These are phyloP conservation scores for Aspergillus vadensis DNA, from an alignment of 2,329 filamentous ascomycete species.

Conservation along the genomic window DNA sequence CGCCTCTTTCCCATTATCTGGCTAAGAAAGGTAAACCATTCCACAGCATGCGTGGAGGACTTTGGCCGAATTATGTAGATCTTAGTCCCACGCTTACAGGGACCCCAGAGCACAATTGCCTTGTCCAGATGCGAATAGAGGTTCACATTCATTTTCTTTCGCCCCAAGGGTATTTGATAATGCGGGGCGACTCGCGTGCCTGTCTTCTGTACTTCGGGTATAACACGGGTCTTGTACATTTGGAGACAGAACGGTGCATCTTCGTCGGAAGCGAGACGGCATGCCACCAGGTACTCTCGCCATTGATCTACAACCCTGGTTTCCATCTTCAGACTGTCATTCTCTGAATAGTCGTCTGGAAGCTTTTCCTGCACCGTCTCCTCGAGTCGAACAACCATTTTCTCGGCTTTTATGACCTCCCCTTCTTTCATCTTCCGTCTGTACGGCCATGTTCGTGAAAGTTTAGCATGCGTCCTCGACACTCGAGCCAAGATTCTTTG, in stretches of 20 bases:
- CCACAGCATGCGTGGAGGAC: slow-evolving; percentile 62
- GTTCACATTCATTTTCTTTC: slow-evolving; percentile 59
- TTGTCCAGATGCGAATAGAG: slow-evolving; percentile 69
- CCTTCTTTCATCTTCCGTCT: slow-evolving; percentile 54
- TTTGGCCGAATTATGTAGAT: slow-evolving; percentile 66
- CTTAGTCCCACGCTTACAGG: slow-evolving; percentile 55
- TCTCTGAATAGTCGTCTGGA: slow-evolving; percentile 65
- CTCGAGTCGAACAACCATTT: slow-evolving; percentile 67
- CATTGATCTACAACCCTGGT: slow-evolving; percentile 64
- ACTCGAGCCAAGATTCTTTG: slow-evolving; percentile 43
- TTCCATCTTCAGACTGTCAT: slow-evolving; percentile 61
- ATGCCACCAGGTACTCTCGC: slow-evolving; percentile 65
- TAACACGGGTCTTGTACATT: slow-evolving; percentile 64
- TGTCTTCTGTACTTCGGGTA: slow-evolving; percentile 60
- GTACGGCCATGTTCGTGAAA: slow-evolving; percentile 37
- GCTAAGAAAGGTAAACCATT: slow-evolving; percentile 69
- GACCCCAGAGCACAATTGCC: slow-evolving; percentile 64
- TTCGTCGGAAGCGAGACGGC: slow-evolving; percentile 58
- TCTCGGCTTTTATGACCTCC: slow-evolving; percentile 67
- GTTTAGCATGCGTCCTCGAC: slow-evolving; percentile 38
- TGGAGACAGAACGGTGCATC: slow-evolving; percentile 59
- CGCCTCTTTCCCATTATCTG: slow-evolving; percentile 62
- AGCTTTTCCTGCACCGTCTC: slow-evolving; percentile 53
- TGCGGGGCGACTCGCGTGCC: slow-evolving; percentile 57
- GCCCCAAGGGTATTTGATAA: slow-evolving; percentile 59